A percentile compares a stretch with the other conserved stretches of the same genome.
Conservation (phyloP, 805 yeast species). For the Kluyveromyces wickerhamii region DNA sequence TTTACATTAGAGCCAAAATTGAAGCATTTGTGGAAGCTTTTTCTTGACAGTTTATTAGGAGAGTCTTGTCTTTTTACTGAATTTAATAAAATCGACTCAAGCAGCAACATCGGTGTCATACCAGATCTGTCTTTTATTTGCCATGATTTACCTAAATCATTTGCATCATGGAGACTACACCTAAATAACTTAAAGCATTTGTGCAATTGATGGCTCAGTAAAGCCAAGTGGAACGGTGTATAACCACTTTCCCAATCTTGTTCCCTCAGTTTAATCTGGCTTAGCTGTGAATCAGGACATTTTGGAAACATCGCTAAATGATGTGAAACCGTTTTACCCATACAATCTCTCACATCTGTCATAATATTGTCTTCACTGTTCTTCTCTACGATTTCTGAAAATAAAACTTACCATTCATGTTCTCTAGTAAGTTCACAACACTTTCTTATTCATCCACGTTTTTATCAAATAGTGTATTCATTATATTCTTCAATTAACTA, state of each 20-base stretch:
- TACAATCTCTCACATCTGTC: conserved; percentile 6
- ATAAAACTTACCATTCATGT: too few species aligned
- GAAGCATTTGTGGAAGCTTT: conserved; percentile 17
- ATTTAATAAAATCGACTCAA: conserved; percentile 1
- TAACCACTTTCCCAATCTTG: conserved; percentile 74
- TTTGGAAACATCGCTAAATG: conserved; percentile 2
- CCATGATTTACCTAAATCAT: conserved; percentile 24
- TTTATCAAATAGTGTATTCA: too few species aligned
- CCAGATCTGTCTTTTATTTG: conserved; percentile 61
- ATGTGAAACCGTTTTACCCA: conserved; percentile 4
- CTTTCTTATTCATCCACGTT: too few species aligned
- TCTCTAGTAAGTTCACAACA: too few species aligned
- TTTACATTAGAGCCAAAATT: conserved; percentile 59
- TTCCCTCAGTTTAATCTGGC: conserved; percentile 31
- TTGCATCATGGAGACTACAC: conserved; percentile 16
- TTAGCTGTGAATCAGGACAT: conserved; percentile 14
- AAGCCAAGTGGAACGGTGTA: conserved; percentile 69
- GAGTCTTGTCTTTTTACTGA: neutral
- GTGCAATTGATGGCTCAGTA: conserved; percentile 12
- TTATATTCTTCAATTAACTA: too few species aligned
- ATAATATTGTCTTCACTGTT: conserved; percentile 1
- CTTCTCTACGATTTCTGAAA: too few species aligned
- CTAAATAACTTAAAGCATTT: conserved; percentile 25
- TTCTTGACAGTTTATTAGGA: neutral
- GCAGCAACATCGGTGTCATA: conserved; percentile 41